These are phyloP conservation scores for Phlebiopsis gigantea DNA, from an alignment of 768 basidiomycete species.

Conservation along the genomic window DNA sequence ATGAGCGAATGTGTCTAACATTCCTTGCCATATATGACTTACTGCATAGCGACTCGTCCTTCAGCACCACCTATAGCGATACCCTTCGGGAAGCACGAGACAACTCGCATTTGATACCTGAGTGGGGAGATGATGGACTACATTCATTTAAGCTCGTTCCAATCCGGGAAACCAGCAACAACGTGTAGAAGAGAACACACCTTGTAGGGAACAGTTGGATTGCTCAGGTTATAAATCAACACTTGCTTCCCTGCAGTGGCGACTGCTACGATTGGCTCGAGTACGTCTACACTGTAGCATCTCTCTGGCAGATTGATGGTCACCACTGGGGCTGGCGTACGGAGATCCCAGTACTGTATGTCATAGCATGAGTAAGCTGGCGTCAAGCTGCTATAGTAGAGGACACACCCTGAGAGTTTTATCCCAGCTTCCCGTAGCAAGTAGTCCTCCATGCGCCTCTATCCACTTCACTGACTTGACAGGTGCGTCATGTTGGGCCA, in stretches of 20 bases:
- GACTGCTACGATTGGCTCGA: slow-evolving; percentile 82
- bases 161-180: not conserved
- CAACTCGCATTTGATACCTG: slow-evolving; percentile 89
- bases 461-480: slow-evolving; percentile 80
- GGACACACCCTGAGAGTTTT: slow-evolving; percentile 83
- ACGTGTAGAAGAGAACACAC: slow-evolving; percentile 29
- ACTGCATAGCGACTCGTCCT: slow-evolving; percentile 96
- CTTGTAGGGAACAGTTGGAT: slow-evolving; percentile 76
- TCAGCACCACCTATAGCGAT: slow-evolving; percentile 86
- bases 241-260: slow-evolving; percentile 92
- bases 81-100: slow-evolving; percentile 78
- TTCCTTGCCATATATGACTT: too few species aligned
- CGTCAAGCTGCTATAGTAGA: not conserved
- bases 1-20: too few species aligned
- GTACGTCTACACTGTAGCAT: slow-evolving; percentile 83
- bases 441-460: slow-evolving; percentile 68
- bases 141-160: not conserved
- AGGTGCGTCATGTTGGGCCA: slow-evolving; percentile 88
- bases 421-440: slow-evolving; percentile 99
- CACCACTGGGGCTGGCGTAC: slow-evolving; percentile 68
- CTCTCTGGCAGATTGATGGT: slow-evolving; percentile 83
- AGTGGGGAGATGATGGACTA: slow-evolving; percentile 81
- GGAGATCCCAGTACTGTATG: slow-evolving; percentile 87
- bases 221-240: slow-evolving; percentile 81
- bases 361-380: not conserved